These are phyloP conservation scores for Ustilaginoidea virens DNA, from an alignment of 2,329 filamentous ascomycete species.

Conservation along the genomic window DNA sequence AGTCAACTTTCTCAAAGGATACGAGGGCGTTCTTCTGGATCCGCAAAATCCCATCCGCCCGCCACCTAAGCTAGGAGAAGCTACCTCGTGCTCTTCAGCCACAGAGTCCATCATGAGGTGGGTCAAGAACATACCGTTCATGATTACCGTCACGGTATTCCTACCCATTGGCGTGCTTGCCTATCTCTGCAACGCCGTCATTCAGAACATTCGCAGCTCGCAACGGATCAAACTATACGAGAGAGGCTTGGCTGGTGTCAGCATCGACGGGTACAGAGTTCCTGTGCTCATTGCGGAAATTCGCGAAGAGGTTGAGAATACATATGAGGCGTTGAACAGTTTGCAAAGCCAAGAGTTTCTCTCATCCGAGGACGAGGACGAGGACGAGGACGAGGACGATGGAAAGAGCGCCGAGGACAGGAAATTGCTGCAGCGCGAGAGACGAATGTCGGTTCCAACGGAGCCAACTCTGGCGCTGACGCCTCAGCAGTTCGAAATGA, in stretches of 20 bases:
- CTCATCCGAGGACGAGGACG: conserved; percentile 33
- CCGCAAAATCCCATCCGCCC: conserved; percentile 41
- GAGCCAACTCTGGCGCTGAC: conserved; percentile 65
- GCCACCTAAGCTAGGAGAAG: conserved; percentile 18
- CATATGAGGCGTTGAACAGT: conserved; percentile 58
- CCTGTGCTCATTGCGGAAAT: conserved; percentile 64
- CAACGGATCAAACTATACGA: conserved; percentile 66
- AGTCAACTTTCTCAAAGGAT: conserved; percentile 59
- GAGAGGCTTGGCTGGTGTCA: conserved; percentile 49
- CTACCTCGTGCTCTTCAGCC: conserved; percentile 16
- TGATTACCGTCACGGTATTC: conserved; percentile 50
- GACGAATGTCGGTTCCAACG: conserved; percentile 25
- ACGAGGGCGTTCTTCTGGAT: conserved; percentile 63
- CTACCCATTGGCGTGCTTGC: conserved; percentile 56
- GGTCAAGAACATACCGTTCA: conserved; percentile 43
- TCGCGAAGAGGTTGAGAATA: conserved; percentile 60
- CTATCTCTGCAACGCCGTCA: conserved; percentile 59
- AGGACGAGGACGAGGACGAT: conserved; percentile 24
- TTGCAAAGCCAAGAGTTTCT: conserved; percentile 59
- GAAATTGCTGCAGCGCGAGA: conserved; percentile 23
- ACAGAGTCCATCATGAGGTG: conserved; percentile 17
- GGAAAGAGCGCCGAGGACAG: conserved; percentile 23
- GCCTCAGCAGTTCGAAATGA: conserved; percentile 71
- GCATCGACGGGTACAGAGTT: conserved; percentile 56
- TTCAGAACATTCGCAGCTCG: conserved; percentile 63